Base-by-base conservation (phyloP, 495 filamentous ascomycete genomes). In the Neurospora sp. region DNA sequence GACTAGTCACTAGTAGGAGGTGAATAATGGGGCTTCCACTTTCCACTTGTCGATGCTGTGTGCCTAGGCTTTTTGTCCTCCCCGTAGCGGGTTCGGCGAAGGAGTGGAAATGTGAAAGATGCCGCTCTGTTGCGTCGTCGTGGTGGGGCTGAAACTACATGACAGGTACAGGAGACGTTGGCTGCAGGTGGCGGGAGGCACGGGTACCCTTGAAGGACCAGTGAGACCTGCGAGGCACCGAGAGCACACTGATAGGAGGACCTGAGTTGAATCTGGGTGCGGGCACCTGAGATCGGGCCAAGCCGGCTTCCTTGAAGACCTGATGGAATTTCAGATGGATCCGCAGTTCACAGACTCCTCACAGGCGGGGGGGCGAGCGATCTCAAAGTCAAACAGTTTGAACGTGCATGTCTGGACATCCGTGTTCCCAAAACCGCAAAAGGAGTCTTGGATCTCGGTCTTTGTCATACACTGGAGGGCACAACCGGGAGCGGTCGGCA, bases 111-210 rank as follows among this genome's bases (percentile, higher is more conserved):
- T 8, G 53, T 61, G 53, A 66, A 37, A 66, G 53, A 66, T 66
- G 53, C 27, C 53, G 53, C 53, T 66, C 27, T 35, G 53, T 35
- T 61, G 31, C 31, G 53, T 31, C 31, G 53, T 31, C 53, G 53
- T 76, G 69, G 76, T 79, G 78, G 78, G 76, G 78, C 74, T 35
- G 16, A 73, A 70, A 70, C 48, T 78, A 79, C 76, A 40, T 78
- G 72, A 40, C 46, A 40, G 70, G 74, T 76, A 79, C 77, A 27
- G 69, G 20, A 44, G 48, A 71, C 70, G 73, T 74, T 78, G 73
- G 75, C 70, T 73, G 73, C 18, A 31, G 70, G 68, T 70, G 74
- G 75, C 68, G 76, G 70, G 76, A 35, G 75, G 71, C 76, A 71
- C 73, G 39, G 74, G 68, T 74, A 73, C 40, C 71, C 53, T 66